Base-by-base conservation (phyloP, 2,329 filamentous ascomycete species). In the Pseudogymnoascus sp. region DNA sequence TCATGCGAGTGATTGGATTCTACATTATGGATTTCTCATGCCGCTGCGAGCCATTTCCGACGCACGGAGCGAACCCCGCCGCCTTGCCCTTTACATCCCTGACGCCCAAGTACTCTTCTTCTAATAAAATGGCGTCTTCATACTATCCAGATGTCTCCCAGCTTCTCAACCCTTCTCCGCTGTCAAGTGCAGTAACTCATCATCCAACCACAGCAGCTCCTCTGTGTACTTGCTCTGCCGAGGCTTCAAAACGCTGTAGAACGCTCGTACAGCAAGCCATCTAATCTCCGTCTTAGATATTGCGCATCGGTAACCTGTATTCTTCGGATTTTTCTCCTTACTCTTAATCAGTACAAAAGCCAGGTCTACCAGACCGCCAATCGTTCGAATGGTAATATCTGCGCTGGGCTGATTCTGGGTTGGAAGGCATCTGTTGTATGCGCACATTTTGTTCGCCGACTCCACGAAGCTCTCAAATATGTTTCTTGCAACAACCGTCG, bases 401-500 rank as follows among this genome's bases (percentile, higher is more conserved):
- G 79, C 71, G 5, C 79, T 74, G 2, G 89, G 89, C 66, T 83
- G 84, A 67, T 81, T 83, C 4, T 71, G 68, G 35, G 69, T 72
- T 1, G 83, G 79, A 33, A 97, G 77, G 63, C 84, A 86, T 6
- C 80, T 77, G 5, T 77, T 72, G 67, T 88, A 87, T 0, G 81
- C 82, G 80, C 81, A 85, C 77, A 84, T 83, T 76, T 93, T 95
- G 76, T 84, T 85, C 7, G 91, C 92, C 5, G 89, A 86, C 73
- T 95, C 91, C 16, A 79, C 70, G 69, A 97, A 93, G 33, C 85
- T 86, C n/a, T 82, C 80, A 69, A 87, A 84, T 3, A 97, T 77
- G 68, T 94, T 96, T n/a, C 76, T 74, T 4, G 93, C 78, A 11
- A 94, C 88, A 0, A 86, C 90, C 3, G 72, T 67, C 6, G 82